Base-by-base conservation (phyloP, 2,329 filamentous ascomycete genomes). In the Coleophoma cylindrospora region DNA sequence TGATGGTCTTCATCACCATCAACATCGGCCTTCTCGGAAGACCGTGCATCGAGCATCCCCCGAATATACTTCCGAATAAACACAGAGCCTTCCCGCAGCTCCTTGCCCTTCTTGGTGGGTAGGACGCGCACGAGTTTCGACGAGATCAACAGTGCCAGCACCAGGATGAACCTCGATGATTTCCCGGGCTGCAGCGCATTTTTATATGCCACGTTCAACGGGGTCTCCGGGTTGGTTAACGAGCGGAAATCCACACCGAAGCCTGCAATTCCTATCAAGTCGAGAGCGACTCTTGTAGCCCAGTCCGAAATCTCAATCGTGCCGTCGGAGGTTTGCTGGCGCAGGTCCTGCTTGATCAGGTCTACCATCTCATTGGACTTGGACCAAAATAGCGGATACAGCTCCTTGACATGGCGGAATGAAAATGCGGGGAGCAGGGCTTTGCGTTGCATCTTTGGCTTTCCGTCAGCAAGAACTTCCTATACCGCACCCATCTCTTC, bases 381-480 rank as follows among this genome's bases (percentile, higher is more conserved):
- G 15, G 68, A 61, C 89, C 89, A 95, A 66, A 96, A 95, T 9
- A 86, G 70, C 0, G 88, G 85, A 58, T 94, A 92, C 12, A 95
- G 71, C 50, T 91, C 80, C 63, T 92, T 94, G 66, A 95, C 74
- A 58, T 92, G 87, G n/a, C 89, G 81, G 63, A 89, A 92, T 17
- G 82, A 76, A 65, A 95, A 95, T 1, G 88, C 87, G 0, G 89
- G 89, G 69, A 84, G 80, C 32, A 95, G 77, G 50, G 84, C 82
- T 64, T 86, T 90, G 40, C 90, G 79, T 71, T 90, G 86, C 60
- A 81, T 72, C 70, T 86, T 14, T 13, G 48, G 12, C 12, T 27
- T 8, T 27, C 27, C 27, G 9, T 27, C 27, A 27, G 27, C 4
- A 27, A 27, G 27, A 27, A 27, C 3, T 27, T 27, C 27, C 9